phyloP scores from a whole-genome alignment of 2,329 filamentous ascomycete species.

The Hansfordia pulvinata region DNA sequence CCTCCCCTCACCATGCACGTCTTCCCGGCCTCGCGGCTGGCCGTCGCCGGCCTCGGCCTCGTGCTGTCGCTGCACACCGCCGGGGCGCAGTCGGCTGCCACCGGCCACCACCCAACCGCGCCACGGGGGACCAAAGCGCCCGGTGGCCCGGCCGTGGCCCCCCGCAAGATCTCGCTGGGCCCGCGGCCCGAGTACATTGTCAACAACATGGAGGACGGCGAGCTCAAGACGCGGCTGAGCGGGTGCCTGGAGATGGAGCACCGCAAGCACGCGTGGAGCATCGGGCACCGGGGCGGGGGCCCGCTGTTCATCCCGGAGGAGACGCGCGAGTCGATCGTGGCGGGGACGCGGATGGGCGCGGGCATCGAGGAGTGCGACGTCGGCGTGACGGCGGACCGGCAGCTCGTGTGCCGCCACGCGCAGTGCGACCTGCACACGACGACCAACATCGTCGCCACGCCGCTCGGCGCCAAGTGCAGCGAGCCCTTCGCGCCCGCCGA shows the following conservation, averaged over 20 bases:
- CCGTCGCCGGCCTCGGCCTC: too few relatives aligned
- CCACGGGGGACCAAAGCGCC: too few relatives aligned
- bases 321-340: slow-evolving; percentile 23
- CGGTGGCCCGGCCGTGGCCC: neutral
- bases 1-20: too few relatives aligned
- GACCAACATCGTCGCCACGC: slow-evolving; percentile 47
- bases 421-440: slow-evolving; percentile 16
- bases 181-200: slow-evolving; percentile 31
- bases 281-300: slow-evolving; percentile 26
- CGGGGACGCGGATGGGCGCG: slow-evolving; percentile 29
- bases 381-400: slow-evolving; percentile 29
- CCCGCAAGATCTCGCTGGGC: slow-evolving; percentile 21
- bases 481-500: slow-evolving; percentile 45
- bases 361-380: slow-evolving; percentile 34
- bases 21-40: too few relatives aligned
- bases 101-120: too few relatives aligned
- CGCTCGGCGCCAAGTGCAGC: slow-evolving; percentile 51
- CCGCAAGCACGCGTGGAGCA: slow-evolving; percentile 23
- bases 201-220: slow-evolving; percentile 28
- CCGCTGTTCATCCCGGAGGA: slow-evolving; percentile 32
- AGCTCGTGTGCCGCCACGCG: slow-evolving; percentile 32
- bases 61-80: too few relatives aligned
- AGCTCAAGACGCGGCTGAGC: slow-evolving; percentile 27
- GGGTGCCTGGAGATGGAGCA: slow-evolving; percentile 24
- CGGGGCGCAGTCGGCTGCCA: too few relatives aligned